Evolutionary conservation across 2,329 filamentous ascomycete species (phyloP), one percentile per base, ranked within the genome.

Genomic region (Ceratocystis cubensis): DNA sequence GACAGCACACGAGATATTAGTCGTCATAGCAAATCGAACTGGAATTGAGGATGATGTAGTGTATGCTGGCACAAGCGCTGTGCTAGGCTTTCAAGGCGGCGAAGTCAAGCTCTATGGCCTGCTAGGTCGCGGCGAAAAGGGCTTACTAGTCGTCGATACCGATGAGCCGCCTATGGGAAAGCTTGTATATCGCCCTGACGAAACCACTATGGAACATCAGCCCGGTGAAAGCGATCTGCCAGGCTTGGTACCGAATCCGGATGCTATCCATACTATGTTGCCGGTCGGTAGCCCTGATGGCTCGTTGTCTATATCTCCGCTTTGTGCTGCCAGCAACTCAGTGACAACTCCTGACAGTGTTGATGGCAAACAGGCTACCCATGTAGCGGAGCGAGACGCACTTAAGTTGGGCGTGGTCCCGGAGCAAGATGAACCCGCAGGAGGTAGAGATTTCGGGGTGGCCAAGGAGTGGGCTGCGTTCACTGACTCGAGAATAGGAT

Each of bases 1-100:
- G 1, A 75, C 69, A 0, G 71, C 78, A 0, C 80, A 83, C 0
- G 86, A 89, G 66, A 80, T 88, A 20, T 83, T 89, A 46, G 78
- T 92, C 0, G 79, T 92, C 0, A 81, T 91, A 69, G 84, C 84
- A 57, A 93, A 94, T 72, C 80, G 89, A 2, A 82, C 81, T 37
- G 89, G 89, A 0, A 78, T 76, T 0, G 89, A 93, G 70, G 82
- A 79, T 4, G 80, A 84, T 0, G 85, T 80, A 0, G 80, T 83
- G 0, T 94, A 90, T 74, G 86, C 88, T 0, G 89, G 89, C 0
- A 91, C 87, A 0, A 91, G 86, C 68, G 82, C 85, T 0, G 86
- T 92, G 0, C 74, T 92, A 37, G 84, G 85, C 2, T 82, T 93
- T 37, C 78, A 82, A 8, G 75, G 78, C 4, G 88, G 87, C 0